Evolutionary conservation across 2,329 filamentous ascomycete species (phyloP).

Genomic region (Xylariomycetidae sp.): DNA sequence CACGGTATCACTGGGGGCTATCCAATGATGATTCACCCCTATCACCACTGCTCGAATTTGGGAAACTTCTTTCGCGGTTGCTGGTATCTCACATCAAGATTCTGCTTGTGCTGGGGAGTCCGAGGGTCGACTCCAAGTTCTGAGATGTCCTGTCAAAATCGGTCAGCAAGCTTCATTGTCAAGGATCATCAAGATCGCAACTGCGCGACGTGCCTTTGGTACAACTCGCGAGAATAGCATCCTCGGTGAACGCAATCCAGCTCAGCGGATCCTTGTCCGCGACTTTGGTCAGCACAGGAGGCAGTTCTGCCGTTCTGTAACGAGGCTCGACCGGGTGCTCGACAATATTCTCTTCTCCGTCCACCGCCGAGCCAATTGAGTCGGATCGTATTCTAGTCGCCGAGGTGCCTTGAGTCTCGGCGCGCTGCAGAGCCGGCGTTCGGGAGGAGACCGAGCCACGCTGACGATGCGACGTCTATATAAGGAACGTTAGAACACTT

Average conservation of each 20-base stretch:
- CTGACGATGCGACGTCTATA: constrained; percentile 46
- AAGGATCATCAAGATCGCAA: not conserved
- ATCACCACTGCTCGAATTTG: not conserved
- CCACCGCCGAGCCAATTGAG: constrained; percentile 55
- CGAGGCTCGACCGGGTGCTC: constrained; percentile 83
- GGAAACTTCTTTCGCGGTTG: not conserved
- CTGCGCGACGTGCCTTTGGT: constrained; percentile 82
- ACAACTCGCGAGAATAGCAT: constrained; percentile 89
- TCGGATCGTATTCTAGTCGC: constrained; percentile 63
- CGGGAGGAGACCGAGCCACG: constrained; percentile 50
- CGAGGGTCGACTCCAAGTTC: constrained; percentile 38
- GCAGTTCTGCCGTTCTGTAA: constrained; percentile 76
- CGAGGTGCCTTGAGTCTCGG: constrained; percentile 57
- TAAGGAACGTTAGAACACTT: constrained; percentile 4
- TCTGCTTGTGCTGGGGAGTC: constrained; percentile 28
- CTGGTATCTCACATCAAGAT: constrained; percentile 4
- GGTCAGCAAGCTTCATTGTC: constrained; percentile 3
- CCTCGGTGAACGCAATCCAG: constrained; percentile 91
- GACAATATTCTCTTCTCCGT: constrained; percentile 55
- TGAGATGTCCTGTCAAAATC: constrained; percentile 31
- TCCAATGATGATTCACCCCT: not conserved
- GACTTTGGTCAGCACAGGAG: constrained; percentile 84
- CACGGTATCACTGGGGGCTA: too few relatives aligned
- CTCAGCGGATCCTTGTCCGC: constrained; percentile 83
- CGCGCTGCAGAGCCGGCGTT: constrained; percentile 45